phyloP scores from a whole-genome alignment of 1,284 basidiomycete species.

The Hemileia vastatrix region DNA sequence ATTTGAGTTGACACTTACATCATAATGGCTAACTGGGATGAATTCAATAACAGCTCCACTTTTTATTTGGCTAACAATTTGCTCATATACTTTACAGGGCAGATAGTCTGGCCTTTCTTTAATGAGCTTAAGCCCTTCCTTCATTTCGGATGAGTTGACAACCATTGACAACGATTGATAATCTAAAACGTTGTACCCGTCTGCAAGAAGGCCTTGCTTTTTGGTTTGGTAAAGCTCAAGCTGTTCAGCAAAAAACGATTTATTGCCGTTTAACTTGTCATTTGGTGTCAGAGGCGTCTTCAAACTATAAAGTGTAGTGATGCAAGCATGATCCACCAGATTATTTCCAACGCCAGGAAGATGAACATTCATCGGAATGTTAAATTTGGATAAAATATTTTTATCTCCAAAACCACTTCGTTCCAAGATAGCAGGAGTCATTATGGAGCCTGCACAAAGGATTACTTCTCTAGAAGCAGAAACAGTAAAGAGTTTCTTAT shows the following conservation, averaged over 20 bases:
- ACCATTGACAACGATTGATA: constrained; percentile 5
- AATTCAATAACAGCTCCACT: constrained; percentile 12
- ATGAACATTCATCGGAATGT: constrained; percentile 24
- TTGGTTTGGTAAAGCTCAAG: neutral
- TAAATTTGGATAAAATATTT: constrained; percentile 21
- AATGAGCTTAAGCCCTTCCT: constrained; percentile 11
- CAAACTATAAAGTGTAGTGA: constrained; percentile 5
- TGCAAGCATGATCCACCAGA: constrained; percentile 26
- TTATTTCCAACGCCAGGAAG: constrained; percentile 29
- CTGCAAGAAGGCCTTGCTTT: constrained; percentile 6
- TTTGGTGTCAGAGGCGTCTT: neutral
- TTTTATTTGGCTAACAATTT: neutral
- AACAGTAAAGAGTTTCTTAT: too few relatives aligned
- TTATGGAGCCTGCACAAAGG: constrained; percentile 33
- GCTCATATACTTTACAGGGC: neutral
- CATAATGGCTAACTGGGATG: constrained; percentile 2
- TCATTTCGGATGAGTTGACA: constrained; percentile 2
- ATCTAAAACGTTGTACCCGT: constrained; percentile 7
- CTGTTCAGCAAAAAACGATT: constrained; percentile 8
- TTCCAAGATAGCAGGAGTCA: constrained; percentile 36
- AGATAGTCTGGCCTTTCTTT: neutral
- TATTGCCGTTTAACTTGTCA: constrained; percentile 12
- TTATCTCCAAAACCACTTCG: constrained; percentile 33
- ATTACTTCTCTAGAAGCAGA: constrained; percentile 32
- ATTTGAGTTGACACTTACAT: constrained; percentile 12